Evolutionary conservation across 2,329 filamentous ascomycete genomes (phyloP).

Genomic region (Pseudogymnoascus sp.): DNA sequence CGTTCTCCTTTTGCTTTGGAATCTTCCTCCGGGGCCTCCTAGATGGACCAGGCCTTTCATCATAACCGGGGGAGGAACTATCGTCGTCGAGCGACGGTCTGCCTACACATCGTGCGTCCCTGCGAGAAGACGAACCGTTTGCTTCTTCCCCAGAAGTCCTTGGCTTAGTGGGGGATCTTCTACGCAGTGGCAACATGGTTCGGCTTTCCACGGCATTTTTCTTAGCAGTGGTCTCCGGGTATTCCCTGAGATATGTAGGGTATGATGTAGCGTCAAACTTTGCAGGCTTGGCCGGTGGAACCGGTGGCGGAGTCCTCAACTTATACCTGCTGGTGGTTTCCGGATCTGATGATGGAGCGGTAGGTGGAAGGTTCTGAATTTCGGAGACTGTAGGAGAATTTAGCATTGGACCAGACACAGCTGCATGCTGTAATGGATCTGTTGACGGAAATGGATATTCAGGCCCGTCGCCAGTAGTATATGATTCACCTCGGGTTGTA

Average conservation of each 20-base stretch:
- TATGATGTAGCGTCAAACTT: conserved; percentile 32
- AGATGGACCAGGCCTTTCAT: conserved; percentile 25
- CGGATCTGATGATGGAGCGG: conserved; percentile 16
- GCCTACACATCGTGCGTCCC: background rate
- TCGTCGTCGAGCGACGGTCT: conserved; percentile 18
- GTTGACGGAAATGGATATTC: conserved; percentile 26
- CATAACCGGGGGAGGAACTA: conserved; percentile 23
- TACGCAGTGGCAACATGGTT: conserved; percentile 26
- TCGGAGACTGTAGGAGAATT: conserved; percentile 20
- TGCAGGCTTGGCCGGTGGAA: conserved; percentile 18
- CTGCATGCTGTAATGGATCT: conserved; percentile 22
- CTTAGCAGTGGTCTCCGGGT: conserved; percentile 26
- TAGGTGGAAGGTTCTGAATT: conserved; percentile 18
- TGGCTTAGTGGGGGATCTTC: conserved; percentile 17
- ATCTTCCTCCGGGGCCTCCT: conserved; percentile 22
- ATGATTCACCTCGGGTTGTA: conserved; percentile 17
- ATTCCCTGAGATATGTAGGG: conserved; percentile 29
- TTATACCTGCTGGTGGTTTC: conserved; percentile 25
- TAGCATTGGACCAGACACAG: conserved; percentile 21
- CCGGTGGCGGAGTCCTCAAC: conserved; percentile 12
- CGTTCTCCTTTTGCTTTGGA: conserved; percentile 26
- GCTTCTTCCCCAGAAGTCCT: conserved; percentile 18
- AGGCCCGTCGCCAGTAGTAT: conserved; percentile 19
- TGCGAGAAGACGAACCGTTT: conserved; percentile 25
- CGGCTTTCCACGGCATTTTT: conserved; percentile 19